Evolutionary conservation across 2,329 filamentous ascomycete species (phyloP), one percentile per base, ranked within the genome.

Genomic region (Aquanectria penicillioides): DNA sequence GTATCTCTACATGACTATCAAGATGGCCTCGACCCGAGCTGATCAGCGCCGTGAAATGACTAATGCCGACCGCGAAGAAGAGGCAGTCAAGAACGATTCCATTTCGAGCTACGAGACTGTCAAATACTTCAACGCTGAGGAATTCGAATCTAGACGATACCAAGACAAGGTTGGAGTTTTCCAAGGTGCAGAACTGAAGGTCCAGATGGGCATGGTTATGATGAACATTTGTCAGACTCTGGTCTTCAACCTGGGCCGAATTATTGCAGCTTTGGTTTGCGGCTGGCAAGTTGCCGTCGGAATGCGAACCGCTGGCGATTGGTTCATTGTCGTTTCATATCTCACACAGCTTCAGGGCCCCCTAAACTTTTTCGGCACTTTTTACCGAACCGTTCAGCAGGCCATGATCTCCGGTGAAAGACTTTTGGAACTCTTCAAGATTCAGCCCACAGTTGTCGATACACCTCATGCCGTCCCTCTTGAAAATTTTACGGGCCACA

Each of bases 71-170:
- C 86, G 95, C 63, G 93, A 97, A 77, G 93, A 97, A 77, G 94
- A 97, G 76, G 95, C 95, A 6, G 93, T 98, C 67, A 98, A 98
- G 78, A 98, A 97, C 73, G 95, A 99, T 75, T 98, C 95, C 0
- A 95, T 99, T 81, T 93, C 95, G 62, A 97, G 93, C n/a, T 99
- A 98, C 75, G 95, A 99, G 79, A 94, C 91, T 2, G 92, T 94
- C 73, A 95, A 94, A 73, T 94, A 94, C 71, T 95, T 95, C 81
- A 94, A 94, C 68, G 91, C 91, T 7, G 92, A 94, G 71, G 81
- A 86, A 2, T 94, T 91, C 71, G 92, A 95, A 71, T 93, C 93
- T 66, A 80, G 83, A 44, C 85, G 92, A 20, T 94, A 93, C 70
- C 84, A 88, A 41, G 77, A 83, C 38, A 90, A 91, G 22, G 91